Conservation (phyloP, 1,284 basidiomycete genomes). For the Boletus smithii region DNA sequence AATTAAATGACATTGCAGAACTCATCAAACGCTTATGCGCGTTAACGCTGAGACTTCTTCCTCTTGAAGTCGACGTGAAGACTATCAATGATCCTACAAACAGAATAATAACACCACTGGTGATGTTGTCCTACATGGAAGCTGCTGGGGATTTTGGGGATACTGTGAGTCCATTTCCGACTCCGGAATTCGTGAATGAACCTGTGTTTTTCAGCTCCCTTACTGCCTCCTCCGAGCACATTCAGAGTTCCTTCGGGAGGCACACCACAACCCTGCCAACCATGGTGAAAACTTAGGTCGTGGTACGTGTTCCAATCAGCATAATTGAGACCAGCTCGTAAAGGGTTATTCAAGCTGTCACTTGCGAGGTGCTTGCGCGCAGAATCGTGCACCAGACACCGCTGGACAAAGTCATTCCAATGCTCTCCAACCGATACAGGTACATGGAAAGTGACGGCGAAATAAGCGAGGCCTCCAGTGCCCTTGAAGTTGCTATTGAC, state of each 20-base stretch:
- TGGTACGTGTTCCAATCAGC: constrained; percentile 42
- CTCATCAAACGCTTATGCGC: constrained; percentile 79
- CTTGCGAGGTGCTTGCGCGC: constrained; percentile 87
- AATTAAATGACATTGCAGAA: constrained; percentile 41
- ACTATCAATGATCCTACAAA: constrained; percentile 64
- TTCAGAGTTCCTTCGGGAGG: constrained; percentile 74
- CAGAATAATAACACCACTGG: constrained; percentile 67
- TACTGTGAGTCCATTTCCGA: constrained; percentile 52
- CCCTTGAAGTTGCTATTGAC: constrained; percentile 34
- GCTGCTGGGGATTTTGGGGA: constrained; percentile 78
- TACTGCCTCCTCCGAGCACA: constrained; percentile 80
- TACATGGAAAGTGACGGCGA: constrained; percentile 70
- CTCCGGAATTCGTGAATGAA: not conserved
- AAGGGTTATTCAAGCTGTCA: constrained; percentile 48
- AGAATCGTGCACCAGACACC: constrained; percentile 70
- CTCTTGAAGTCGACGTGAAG: constrained; percentile 70
- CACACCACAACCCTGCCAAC: constrained; percentile 72
- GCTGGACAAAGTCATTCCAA: constrained; percentile 58
- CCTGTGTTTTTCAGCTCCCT: constrained; percentile 50
- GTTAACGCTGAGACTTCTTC: constrained; percentile 74
- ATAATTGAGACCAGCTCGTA: not conserved
- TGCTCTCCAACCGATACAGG: constrained; percentile 78
- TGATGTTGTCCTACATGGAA: constrained; percentile 59
- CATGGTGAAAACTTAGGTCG: constrained; percentile 82
- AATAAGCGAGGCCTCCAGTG: constrained; percentile 28